phyloP scores from a whole-genome alignment of 495 filamentous ascomycete genomes.

The Aspergillus taichungensis region DNA sequence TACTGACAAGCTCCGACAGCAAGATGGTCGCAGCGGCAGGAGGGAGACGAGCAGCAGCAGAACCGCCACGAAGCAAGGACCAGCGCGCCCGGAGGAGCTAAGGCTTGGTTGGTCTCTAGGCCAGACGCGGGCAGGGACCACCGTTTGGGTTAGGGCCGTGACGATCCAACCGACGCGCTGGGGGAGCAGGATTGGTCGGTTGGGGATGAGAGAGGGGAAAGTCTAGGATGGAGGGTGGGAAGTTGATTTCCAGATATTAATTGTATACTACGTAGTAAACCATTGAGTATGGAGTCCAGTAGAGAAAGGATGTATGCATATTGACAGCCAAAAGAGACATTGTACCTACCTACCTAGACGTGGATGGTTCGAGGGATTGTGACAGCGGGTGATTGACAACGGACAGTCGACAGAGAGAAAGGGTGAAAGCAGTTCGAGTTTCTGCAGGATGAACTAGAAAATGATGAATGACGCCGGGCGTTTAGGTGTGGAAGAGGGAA shows the following conservation, averaged over 20 bases:
- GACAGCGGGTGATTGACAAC: no score
- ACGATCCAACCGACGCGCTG: conserved; percentile 8
- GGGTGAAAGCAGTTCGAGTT: no score
- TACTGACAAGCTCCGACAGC: conserved; percentile 14
- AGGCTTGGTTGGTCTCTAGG: background rate
- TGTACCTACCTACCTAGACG: no score
- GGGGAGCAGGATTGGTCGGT: conserved; percentile 7
- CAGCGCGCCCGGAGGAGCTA: conserved; percentile 13
- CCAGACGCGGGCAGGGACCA: conserved; percentile 13
- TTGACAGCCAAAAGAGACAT: no score
- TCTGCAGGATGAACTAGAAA: no score
- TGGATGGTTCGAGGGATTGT: no score
- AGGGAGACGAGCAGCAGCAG: background rate
- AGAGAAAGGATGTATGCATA: no score
- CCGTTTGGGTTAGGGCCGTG: conserved; percentile 12
- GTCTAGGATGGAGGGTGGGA: background rate
- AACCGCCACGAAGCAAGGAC: conserved; percentile 24
- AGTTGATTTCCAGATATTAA: background rate
- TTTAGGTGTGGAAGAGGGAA: no score
- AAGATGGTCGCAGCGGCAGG: conserved; percentile 1
- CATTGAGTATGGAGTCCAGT: no score
- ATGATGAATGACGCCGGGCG: no score
- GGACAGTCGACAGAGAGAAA: no score
- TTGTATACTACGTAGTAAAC: no score
- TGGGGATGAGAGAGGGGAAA: background rate